phyloP scores from a whole-genome alignment of 129 eudicot species.

The Escallonia herrerae region DNA sequence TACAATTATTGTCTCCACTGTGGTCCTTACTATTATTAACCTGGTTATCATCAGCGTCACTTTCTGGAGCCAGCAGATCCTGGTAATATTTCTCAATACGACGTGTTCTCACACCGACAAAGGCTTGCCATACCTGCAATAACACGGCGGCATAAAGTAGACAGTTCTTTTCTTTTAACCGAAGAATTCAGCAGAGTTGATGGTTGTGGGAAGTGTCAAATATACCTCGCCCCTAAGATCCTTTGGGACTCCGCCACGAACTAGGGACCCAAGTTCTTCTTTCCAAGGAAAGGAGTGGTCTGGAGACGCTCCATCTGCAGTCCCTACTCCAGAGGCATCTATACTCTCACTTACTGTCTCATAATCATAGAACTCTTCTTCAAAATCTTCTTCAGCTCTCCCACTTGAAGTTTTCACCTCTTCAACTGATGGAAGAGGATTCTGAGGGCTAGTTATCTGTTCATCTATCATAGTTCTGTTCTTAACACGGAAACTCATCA shows the following conservation, averaged over 20 bases:
- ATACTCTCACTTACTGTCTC: slow-evolving; percentile 13
- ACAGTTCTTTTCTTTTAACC: neutral
- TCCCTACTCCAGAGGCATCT: slow-evolving; percentile 19
- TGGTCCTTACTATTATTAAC: slow-evolving; percentile 9
- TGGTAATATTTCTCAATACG: slow-evolving; percentile 84
- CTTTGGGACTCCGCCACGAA: slow-evolving; percentile 89
- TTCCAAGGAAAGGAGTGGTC: slow-evolving; percentile 48
- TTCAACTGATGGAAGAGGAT: slow-evolving; percentile 28
- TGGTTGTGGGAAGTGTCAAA: neutral
- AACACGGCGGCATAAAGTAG: slow-evolving; percentile 14
- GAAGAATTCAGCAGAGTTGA: neutral
- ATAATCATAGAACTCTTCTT: slow-evolving; percentile 15
- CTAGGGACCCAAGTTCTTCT: slow-evolving; percentile 81
- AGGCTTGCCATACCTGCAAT: slow-evolving; percentile 92
- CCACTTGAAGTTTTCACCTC: slow-evolving; percentile 25
- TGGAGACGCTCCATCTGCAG: slow-evolving; percentile 12
- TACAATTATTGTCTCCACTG: slow-evolving; percentile 9
- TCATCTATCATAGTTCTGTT: slow-evolving; percentile 30
- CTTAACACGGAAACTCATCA: slow-evolving; percentile 60
- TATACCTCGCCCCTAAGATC: slow-evolving; percentile 91
- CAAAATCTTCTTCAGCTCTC: slow-evolving; percentile 32
- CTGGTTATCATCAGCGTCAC: slow-evolving; percentile 22
- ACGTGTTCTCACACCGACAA: slow-evolving; percentile 85
- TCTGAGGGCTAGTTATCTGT: slow-evolving; percentile 12
- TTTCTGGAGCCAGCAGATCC: slow-evolving; percentile 46